Base-by-base conservation (phyloP, 345 rosid genomes). In the Populus simonii region DNA sequence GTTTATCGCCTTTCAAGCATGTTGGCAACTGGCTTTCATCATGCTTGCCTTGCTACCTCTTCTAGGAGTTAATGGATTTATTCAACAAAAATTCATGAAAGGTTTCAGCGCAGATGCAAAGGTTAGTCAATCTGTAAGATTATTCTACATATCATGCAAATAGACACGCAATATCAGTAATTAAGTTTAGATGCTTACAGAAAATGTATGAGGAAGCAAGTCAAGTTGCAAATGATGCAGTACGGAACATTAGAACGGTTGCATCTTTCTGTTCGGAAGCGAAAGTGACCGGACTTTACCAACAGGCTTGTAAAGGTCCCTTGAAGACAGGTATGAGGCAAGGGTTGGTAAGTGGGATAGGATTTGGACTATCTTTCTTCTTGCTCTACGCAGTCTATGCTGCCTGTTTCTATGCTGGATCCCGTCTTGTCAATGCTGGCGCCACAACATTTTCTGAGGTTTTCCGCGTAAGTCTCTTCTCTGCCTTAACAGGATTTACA, bases 211-310 rank as follows among this genome's bases (percentile, higher is more conserved):
- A 55, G 57, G 79, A 69, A 68, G 79, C 79, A 4, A 76, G 74
- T 53, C 74, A 76, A 68, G 68, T 76, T n/a, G 79, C 79, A 45
- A 76, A 31, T 68, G 79, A 69, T 68, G 79, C 79, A 10, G 68
- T 76, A 4, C 20, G 80, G 38, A 78, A 31, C 38, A 78, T 78
- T 29, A 71, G 80, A 31, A 78, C 80, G 11, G 75, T 78, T 29
- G 75, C 75, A 20, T 78, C 80, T 17, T 78, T 78, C 63, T 71
- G 80, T 71, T 74, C 80, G 1, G 80, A 78, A 61, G 80, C 71
- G 35, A 78, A 71, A 49, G 80, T 78, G 71, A 45, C 71, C 75
- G 47, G 63, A 71, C 73, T 78, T 10, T 78, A 78, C 62, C n/a
- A 45, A 16, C 63, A n/a, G 70, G 63, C 71, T 43, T 78, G 75